phyloP scores from a whole-genome alignment of 345 rosid genomes.

The Populus alba region DNA sequence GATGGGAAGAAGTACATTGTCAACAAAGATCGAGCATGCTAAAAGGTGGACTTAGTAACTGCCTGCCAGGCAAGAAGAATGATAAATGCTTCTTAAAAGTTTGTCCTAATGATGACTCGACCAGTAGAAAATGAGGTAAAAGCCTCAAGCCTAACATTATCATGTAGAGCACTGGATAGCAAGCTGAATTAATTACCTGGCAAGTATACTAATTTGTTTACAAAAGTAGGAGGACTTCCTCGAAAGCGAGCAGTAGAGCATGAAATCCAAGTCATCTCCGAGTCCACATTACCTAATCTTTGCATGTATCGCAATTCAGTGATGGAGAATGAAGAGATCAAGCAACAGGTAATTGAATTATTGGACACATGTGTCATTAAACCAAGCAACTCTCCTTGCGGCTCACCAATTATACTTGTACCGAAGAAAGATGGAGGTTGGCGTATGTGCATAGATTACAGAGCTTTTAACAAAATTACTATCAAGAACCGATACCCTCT shows the following conservation, averaged over 20 bases:
- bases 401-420: background rate
- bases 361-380: background rate
- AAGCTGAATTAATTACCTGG: background rate
- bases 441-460: background rate
- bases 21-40: background rate
- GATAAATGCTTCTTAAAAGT: background rate
- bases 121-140: background rate
- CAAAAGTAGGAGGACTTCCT: background rate
- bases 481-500: background rate
- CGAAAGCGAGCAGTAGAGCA: background rate
- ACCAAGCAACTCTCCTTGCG: background rate
- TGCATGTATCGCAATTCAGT: background rate
- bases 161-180: background rate
- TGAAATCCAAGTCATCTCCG: background rate
- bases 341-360: background rate
- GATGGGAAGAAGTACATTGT: background rate
- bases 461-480: background rate
- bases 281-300: background rate
- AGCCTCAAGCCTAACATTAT: background rate
- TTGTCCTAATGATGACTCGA: background rate
- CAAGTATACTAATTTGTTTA: background rate
- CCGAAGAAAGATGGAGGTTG: background rate
- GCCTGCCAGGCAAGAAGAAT: background rate
- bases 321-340: background rate
- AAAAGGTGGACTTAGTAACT: background rate